Conservation (phyloP, 2,329 filamentous ascomycete genomes). For the Leptographium radiaticola region DNA sequence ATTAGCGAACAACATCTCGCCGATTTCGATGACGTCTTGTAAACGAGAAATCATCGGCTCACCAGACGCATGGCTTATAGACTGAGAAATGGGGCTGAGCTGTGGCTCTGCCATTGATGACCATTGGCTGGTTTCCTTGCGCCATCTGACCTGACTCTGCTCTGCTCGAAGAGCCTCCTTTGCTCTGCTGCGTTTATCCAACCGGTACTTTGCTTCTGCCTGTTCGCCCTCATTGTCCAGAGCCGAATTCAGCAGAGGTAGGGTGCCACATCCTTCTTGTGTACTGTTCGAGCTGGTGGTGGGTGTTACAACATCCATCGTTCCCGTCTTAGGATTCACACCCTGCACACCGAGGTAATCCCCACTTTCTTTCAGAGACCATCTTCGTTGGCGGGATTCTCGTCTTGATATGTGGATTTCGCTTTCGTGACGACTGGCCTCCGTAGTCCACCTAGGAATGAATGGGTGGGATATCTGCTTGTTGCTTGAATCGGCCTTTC, state of each 20-base stretch:
- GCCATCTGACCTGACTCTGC: slow-evolving; percentile 28
- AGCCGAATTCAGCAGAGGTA: slow-evolving; percentile 17
- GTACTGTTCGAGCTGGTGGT: slow-evolving; percentile 31
- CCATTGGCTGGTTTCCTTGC: slow-evolving; percentile 32
- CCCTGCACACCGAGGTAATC: slow-evolving; percentile 48
- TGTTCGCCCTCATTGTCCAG: slow-evolving; percentile 18
- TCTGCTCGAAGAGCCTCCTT: slow-evolving; percentile 24
- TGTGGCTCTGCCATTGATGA: slow-evolving; percentile 35
- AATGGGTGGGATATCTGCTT: neutral
- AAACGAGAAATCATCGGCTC: neutral
- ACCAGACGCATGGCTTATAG: slow-evolving; percentile 14
- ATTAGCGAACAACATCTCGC: too few species aligned
- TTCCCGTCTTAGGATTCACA: slow-evolving; percentile 42
- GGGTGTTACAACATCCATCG: slow-evolving; percentile 36
- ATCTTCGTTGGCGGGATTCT: slow-evolving; percentile 26
- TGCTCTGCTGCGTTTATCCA: slow-evolving; percentile 28
- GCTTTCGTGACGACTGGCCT: slow-evolving; percentile 5
- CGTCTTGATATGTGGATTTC: slow-evolving; percentile 20
- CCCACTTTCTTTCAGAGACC: slow-evolving; percentile 37
- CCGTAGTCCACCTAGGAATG: neutral
- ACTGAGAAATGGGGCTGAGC: slow-evolving; percentile 36
- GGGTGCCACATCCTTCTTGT: slow-evolving; percentile 5
- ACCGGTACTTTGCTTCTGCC: slow-evolving; percentile 18
- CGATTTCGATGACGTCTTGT: too few species aligned
- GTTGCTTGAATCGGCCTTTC: neutral